Conservation (phyloP, 495 filamentous ascomycete genomes). For the Neurospora terricola region DNA sequence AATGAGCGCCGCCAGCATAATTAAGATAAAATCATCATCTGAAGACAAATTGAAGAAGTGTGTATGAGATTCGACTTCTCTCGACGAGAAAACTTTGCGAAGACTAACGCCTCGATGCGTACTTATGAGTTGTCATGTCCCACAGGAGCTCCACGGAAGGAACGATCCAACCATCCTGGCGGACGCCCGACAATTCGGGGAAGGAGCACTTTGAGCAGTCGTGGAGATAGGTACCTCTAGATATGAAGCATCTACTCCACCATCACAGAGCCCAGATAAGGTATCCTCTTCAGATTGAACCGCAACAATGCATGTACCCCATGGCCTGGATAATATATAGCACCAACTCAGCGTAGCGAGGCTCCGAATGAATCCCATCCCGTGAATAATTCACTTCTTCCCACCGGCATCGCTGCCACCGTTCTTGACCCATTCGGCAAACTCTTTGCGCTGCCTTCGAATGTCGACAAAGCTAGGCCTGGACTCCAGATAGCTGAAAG, state of each 20-base stretch:
- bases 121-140: neutral
- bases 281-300: neutral
- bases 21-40: neutral
- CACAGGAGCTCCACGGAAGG: neutral
- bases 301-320: neutral
- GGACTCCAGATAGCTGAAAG: slow-evolving; percentile 34
- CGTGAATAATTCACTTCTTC: neutral
- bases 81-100: neutral
- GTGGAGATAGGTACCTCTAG: neutral
- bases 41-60: neutral
- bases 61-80: neutral
- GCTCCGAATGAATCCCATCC: neutral
- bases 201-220: neutral
- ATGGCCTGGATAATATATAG: neutral
- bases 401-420: neutral
- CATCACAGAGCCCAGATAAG: neutral
- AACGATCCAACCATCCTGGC: neutral
- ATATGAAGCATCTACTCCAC: neutral
- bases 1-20: neutral
- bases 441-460: slow-evolving; percentile 64
- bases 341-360: neutral
- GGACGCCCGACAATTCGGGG: neutral
- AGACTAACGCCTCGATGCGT: neutral
- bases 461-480: slow-evolving; percentile 41
- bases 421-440: slow-evolving; percentile 59